Conservation (phyloP, 202 grass and related monocot genomes). For the Musa balbisiana region DNA sequence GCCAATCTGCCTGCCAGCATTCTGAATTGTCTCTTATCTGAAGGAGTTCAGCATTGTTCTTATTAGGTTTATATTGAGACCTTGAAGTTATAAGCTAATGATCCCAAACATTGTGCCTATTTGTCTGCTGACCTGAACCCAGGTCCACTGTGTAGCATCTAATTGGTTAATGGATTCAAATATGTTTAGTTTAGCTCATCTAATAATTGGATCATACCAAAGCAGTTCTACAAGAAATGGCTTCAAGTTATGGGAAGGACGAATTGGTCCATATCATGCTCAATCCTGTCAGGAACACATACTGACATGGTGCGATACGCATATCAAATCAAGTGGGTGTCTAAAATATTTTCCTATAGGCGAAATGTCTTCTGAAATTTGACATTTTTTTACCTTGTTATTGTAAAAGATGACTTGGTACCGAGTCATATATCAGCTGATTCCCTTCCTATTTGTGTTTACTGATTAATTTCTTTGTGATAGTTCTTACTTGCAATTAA, state of each 20-base stretch:
- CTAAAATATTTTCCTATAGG: background rate
- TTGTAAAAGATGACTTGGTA: background rate
- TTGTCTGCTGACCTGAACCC: background rate
- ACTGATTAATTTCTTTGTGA: background rate
- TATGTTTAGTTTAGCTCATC: background rate
- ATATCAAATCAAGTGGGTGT: background rate
- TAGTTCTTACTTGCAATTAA: background rate
- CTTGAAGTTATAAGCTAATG: too few species aligned
- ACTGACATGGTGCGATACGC: background rate
- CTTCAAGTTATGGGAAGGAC: background rate
- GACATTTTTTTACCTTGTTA: background rate
- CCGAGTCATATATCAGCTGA: background rate
- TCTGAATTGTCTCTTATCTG: background rate
- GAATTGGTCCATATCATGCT: background rate
- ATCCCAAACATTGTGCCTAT: background rate
- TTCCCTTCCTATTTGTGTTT: background rate
- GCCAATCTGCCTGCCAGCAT: background rate
- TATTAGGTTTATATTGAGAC: too few species aligned
- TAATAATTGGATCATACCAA: background rate
- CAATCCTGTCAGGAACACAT: background rate
- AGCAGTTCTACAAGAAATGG: background rate
- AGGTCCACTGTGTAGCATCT: background rate
- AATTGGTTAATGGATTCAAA: background rate
- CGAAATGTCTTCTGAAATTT: background rate
- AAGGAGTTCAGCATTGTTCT: too few species aligned